Base-by-base conservation (phyloP, 2,329 filamentous ascomycete genomes). In the Aaosphaeria arxii region DNA sequence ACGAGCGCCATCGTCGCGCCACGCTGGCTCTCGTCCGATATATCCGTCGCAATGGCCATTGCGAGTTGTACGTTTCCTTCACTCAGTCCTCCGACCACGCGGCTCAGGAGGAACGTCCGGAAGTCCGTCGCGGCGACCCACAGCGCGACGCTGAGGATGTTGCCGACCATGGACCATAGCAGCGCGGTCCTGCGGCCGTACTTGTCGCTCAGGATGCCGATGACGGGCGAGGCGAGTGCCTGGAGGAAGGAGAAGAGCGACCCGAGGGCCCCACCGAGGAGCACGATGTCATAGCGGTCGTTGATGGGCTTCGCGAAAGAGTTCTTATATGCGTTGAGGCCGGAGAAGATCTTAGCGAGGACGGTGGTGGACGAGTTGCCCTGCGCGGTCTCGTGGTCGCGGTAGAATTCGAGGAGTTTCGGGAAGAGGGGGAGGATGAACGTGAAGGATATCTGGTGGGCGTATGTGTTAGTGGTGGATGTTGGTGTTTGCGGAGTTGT, bases 401-500 rank as follows among this genome's bases (percentile, higher is more conserved):
- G 89, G 76, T 97, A 99, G 81, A 96, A 97, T 62, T 95, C 88
- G 71, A 97, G 87, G 40, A 99, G 86, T 49, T 91, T 91, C 91
- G 94, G 94, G 69, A 97, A 99, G 33, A 99, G 83, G 0, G 94
- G 94, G 6, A 99, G 86, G 67, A 97, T 97, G 69, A 99, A 96
- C 30, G 94, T 99, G 71, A 99, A 99, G 47, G 92, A 96, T 63
- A 97, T 89, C 92, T 96, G 54, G 31, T 17, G 30, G 11, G 50
- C 40, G 32, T 35, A 24, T 30, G n/a, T 7, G 24, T 35, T 28
- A 44, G 33, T 7, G 29, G 43, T 29, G 30, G 28, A 44, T 11
- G 17, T n/a, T 36, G 7, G 33, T 36, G 11, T 11, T 36, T 47
- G 41, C 30, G 30, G 49, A 36, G 29, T 35, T 43, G 69, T 40